A percentile compares a stretch with the other conserved stretches of the same genome.
Conservation (phyloP, 768 basidiomycete genomes). For the Tulasnella sp. region DNA sequence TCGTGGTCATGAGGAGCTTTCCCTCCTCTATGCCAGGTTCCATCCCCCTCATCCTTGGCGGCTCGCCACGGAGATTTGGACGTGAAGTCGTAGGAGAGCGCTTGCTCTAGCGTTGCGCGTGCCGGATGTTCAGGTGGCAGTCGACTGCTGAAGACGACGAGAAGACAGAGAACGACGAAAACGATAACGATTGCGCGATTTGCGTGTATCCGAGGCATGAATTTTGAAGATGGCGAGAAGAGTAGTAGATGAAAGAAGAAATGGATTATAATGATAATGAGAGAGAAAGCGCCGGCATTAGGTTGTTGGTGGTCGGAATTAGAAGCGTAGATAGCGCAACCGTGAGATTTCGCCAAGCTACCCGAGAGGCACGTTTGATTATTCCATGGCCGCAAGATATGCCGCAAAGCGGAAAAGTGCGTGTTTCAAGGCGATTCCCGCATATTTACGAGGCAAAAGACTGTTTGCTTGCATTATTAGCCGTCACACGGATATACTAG, state of each 20-base stretch:
- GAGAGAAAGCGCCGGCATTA: background rate
- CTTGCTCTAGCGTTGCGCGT: background rate
- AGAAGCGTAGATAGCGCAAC: background rate
- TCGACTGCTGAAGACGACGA: background rate
- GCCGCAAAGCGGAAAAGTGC: too few relatives aligned
- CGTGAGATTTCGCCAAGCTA: background rate
- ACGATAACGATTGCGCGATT: background rate
- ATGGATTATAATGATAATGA: background rate
- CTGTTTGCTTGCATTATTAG: too few relatives aligned
- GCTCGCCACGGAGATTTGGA: background rate
- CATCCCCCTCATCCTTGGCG: background rate
- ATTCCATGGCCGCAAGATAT: too few relatives aligned
- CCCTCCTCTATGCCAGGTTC: background rate
- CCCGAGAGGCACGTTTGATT: too few relatives aligned
- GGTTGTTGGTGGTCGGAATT: background rate
- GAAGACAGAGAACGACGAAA: background rate
- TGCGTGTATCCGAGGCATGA: background rate
- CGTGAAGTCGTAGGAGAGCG: background rate
- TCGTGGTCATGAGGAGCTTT: background rate
- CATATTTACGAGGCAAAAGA: too few relatives aligned
- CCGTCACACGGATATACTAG: background rate
- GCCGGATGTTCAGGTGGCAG: slow-evolving; percentile 6
- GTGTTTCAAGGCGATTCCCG: too few relatives aligned
- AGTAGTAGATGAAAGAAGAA: background rate
- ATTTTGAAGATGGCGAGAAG: background rate